Conservation (phyloP, 2,329 filamentous ascomycete species). For the Talaromyces sp. region DNA sequence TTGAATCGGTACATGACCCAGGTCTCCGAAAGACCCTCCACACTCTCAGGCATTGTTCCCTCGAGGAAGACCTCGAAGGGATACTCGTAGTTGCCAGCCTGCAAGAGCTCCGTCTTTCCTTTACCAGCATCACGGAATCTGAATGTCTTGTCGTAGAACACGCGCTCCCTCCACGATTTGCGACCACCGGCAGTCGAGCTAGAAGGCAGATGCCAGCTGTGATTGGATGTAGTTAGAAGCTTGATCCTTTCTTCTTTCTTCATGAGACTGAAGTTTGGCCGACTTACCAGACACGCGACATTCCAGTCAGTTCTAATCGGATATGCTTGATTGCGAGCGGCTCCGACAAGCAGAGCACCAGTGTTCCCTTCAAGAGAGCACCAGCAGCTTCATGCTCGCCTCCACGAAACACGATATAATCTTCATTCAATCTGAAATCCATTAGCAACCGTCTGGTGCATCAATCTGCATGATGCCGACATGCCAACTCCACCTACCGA, state of each 20-base stretch:
- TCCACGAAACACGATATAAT: conserved; percentile 78
- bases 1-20: conserved; percentile 90
- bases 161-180: conserved; percentile 46
- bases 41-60: conserved; percentile 73
- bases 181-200: conserved; percentile 40
- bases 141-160: conserved; percentile 72
- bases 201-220: conserved; percentile 40
- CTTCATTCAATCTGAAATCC: conserved; percentile 67
- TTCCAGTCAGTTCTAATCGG: conserved; percentile 70
- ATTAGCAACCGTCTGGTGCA: not conserved
- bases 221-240: not conserved
- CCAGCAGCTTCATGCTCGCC: conserved; percentile 74
- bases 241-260: not conserved
- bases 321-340: conserved; percentile 73
- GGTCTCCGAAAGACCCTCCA: conserved; percentile 84
- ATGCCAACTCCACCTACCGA: conserved; percentile 36
- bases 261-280: conserved; percentile 2
- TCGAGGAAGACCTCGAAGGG: conserved; percentile 76
- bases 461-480: not conserved
- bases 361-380: conserved; percentile 71
- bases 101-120: conserved; percentile 58
- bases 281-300: conserved; percentile 68
- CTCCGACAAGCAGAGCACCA: conserved; percentile 73
- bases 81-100: conserved; percentile 80
- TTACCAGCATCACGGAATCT: conserved; percentile 62